Evolutionary conservation across 2,329 filamentous ascomycete genomes (phyloP), one percentile per base, ranked within the genome.

Genomic region (Venturia oleaginea): DNA sequence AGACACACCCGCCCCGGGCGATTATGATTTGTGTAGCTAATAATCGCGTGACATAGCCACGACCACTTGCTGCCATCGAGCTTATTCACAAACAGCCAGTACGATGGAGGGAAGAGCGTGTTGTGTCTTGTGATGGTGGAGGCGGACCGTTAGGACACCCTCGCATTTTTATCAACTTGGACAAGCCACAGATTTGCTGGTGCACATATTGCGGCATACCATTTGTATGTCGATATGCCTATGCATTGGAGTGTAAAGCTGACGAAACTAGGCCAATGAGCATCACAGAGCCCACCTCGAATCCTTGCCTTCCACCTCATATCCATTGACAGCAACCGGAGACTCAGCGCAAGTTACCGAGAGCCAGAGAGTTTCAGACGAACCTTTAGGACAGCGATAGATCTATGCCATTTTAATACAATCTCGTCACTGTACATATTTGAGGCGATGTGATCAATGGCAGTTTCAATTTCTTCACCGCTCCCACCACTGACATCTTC

Each of bases 1-100:
- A 24, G 8, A 24, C 6, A 22, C n/a, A 4, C 46, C 46, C 13
- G 13, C 15, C 2, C 22, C 17, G 22, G 46, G 11, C 46, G 8
- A 27, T 10, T 17, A 51, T 10, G 46, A 17, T 17, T 11, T 34
- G 2, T 27, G 34, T 40, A 79, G 68, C 71, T 60, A 43, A 55
- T 7, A 22, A 24, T 19, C 59, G n/a, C 27, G 38, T 24, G 60
- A 27, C 66, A 67, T 74, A 97, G 94, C 94, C 94, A 68, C 89
- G 88, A 80, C 89, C 94, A 37, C 83, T 87, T 73, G 88, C 94
- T 38, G 94, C 94, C 67, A 99, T 99, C 73, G 91, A 95, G 70
- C 85, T 99, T 76, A 92, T 97, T 73, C 94, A 99, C 83, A 88
- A 92, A 81, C 89, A 97, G 78, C 93, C 92, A 24, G 94, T 99